Conservation (phyloP, 371 early-diverging fungal genomes). For the Funneliformis caledonium region DNA sequence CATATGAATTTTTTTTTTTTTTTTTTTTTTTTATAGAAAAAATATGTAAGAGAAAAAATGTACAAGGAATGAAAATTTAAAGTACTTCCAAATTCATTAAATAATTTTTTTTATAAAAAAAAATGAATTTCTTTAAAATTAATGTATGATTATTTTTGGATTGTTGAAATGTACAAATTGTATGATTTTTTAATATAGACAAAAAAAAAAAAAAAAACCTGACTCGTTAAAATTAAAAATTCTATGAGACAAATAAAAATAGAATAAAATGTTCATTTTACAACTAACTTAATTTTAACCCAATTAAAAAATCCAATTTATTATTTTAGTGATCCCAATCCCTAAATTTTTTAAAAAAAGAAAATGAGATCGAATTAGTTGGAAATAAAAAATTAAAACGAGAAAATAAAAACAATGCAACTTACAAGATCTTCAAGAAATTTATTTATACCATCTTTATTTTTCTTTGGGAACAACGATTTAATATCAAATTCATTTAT, state of each 20-base stretch:
- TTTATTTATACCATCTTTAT: slow-evolving; percentile 28
- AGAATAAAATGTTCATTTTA: slow-evolving; percentile 16
- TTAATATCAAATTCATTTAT: slow-evolving; percentile 32
- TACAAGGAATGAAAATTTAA: background rate
- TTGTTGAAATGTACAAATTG: slow-evolving; percentile 17
- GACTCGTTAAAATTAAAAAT: background rate
- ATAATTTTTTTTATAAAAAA: background rate
- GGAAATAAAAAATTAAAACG: background rate
- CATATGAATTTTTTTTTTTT: background rate
- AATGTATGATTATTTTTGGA: slow-evolving; percentile 9
- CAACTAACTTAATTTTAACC: background rate
- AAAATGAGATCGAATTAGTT: background rate
- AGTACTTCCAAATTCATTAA: background rate
- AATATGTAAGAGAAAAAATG: background rate
- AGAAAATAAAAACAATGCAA: background rate
- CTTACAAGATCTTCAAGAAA: slow-evolving; percentile 29
- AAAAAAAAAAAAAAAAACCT: background rate
- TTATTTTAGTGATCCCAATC: slow-evolving; percentile 19
- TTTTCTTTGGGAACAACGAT: slow-evolving; percentile 1
- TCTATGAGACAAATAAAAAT: too few species aligned
- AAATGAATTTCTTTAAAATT: slow-evolving; percentile 5
- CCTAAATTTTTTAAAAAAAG: background rate
- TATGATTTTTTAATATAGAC: slow-evolving; percentile 3
- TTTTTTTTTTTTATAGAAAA: background rate
- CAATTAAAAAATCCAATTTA: slow-evolving; percentile 4